phyloP scores from a whole-genome alignment of 768 basidiomycete genomes.

The Russula sp. region DNA sequence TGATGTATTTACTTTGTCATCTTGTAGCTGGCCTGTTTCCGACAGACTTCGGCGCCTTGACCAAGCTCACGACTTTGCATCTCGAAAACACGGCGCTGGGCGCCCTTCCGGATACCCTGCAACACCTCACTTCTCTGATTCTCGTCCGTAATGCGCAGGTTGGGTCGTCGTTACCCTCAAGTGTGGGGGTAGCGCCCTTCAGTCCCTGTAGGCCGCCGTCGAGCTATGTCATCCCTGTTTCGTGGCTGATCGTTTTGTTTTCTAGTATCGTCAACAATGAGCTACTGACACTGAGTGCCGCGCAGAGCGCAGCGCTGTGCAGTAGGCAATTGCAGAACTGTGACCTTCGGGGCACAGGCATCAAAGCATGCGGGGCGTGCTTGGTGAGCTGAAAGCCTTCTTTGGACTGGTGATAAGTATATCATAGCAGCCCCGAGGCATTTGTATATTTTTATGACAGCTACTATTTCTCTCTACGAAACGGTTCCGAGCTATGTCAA shows the following conservation, averaged over 20 bases:
- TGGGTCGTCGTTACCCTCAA: conserved; percentile 41
- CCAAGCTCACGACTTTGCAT: conserved; percentile 41
- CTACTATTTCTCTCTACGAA: background rate
- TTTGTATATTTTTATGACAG: background rate
- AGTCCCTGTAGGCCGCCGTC: conserved; percentile 42
- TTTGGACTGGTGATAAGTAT: background rate
- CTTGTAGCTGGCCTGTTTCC: conserved; percentile 44
- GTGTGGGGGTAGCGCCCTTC: conserved; percentile 38
- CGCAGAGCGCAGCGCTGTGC: conserved; percentile 26
- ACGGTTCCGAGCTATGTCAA: background rate
- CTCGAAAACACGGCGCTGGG: conserved; percentile 44
- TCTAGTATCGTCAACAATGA: conserved; percentile 29
- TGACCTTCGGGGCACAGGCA: conserved; percentile 29
- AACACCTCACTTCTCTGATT: conserved; percentile 38
- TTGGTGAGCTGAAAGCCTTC: conserved; percentile 24
- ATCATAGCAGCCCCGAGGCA: background rate
- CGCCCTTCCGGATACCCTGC: conserved; percentile 39
- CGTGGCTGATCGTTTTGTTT: background rate
- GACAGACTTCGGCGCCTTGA: conserved; percentile 39
- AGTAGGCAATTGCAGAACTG: conserved; percentile 22
- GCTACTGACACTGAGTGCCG: conserved; percentile 20
- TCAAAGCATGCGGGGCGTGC: conserved; percentile 27
- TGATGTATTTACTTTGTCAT: conserved; percentile 6
- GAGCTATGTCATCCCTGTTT: background rate
- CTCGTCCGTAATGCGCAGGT: conserved; percentile 45